These are phyloP conservation scores for Mycosarcoma mackinlayi DNA, from an alignment of 1,284 basidiomycete species.

Conservation along the genomic window DNA sequence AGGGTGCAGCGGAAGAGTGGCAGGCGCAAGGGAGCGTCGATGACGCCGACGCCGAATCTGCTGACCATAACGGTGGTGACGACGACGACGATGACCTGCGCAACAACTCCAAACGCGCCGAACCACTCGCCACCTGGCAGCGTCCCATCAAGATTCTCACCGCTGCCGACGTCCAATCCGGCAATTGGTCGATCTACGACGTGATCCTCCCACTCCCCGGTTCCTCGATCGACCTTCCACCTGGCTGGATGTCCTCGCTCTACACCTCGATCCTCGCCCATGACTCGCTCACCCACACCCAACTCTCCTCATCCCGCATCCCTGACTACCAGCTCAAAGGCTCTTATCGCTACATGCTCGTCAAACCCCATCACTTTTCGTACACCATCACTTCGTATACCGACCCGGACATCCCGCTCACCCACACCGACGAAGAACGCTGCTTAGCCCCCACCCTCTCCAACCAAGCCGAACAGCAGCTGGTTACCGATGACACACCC, in stretches of 20 bases:
- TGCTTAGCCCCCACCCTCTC: conserved; percentile 67
- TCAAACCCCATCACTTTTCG: conserved; percentile 81
- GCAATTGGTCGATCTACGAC: conserved; percentile 85
- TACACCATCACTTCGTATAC: conserved; percentile 89
- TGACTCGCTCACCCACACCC: conserved; percentile 88
- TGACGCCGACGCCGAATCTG: conserved; percentile 1
- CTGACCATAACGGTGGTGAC: conserved; percentile 10
- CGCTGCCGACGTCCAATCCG: conserved; percentile 75
- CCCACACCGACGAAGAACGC: conserved; percentile 94
- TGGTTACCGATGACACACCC: no score
- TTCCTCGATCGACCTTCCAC: conserved; percentile 88
- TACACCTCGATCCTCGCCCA: conserved; percentile 82
- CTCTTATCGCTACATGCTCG: conserved; percentile 90
- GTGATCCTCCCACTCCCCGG: conserved; percentile 96
- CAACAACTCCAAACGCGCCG: conserved; percentile 13
- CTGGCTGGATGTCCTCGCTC: conserved; percentile 81
- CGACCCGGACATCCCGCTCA: conserved; percentile 88
- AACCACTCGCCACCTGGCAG: conserved; percentile 53
- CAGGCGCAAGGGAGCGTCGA: conserved; percentile 6
- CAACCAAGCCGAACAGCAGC: not conserved
- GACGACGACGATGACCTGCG: conserved; percentile 28
- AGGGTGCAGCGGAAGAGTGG: conserved; percentile 28
- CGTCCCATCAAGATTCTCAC: conserved; percentile 80
- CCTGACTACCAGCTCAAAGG: conserved; percentile 88
- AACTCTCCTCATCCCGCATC: conserved; percentile 75